Percentiles rank a stretch among this genome's conserved stretches.
Conservation (phyloP, 495 filamentous ascomycete genomes). For the Clavariopsis aquatica region DNA sequence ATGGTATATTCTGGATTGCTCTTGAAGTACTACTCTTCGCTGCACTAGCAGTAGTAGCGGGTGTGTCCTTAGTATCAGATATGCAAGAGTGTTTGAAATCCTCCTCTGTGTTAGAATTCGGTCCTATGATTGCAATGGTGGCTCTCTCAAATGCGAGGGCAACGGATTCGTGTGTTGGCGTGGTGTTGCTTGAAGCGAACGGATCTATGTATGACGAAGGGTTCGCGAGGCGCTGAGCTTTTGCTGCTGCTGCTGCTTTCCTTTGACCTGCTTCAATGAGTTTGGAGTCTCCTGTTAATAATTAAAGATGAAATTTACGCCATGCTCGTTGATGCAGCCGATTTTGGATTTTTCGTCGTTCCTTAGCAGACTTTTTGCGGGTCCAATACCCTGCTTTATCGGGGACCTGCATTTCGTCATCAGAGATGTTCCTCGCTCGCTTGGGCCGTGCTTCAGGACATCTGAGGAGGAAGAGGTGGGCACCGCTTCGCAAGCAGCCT, state of each 20-base stretch:
- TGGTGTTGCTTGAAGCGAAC: no score
- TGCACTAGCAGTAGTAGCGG: background rate
- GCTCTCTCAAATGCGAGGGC: background rate
- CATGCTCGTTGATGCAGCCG: constrained; percentile 12
- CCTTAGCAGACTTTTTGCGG: background rate
- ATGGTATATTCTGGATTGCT: background rate
- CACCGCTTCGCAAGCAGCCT: background rate
- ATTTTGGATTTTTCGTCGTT: constrained; percentile 9
- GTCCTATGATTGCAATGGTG: background rate
- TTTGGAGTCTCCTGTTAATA: background rate
- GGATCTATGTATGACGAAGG: no score
- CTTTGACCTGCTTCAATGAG: background rate
- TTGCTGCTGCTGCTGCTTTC: background rate
- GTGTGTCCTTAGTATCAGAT: background rate
- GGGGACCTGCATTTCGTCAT: background rate
- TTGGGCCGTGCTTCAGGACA: background rate
- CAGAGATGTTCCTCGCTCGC: background rate
- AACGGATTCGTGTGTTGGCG: background rate
- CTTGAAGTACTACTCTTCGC: background rate
- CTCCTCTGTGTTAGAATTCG: background rate
- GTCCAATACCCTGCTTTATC: background rate
- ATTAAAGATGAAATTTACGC: background rate
- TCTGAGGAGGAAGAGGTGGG: background rate
- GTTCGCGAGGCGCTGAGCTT: no score
- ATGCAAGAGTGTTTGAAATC: background rate